These are phyloP conservation scores for Dalbergia oliveri DNA, from an alignment of 306 rosid genomes.

Conservation along the genomic window DNA sequence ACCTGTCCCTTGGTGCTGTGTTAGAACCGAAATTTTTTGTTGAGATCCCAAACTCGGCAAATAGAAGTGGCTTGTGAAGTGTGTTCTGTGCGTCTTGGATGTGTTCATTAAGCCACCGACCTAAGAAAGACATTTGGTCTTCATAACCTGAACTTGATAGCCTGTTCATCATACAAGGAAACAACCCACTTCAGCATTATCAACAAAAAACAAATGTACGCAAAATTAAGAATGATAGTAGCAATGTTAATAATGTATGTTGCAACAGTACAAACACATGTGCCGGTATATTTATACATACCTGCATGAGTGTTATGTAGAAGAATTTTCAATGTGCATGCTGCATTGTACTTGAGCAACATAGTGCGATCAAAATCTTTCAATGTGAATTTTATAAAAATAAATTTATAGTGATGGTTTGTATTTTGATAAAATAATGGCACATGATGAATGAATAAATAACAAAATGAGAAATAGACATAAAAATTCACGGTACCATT, in stretches of 20 bases:
- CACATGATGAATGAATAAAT: neutral
- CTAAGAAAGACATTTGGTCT: conserved; percentile 70
- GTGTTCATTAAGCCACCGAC: conserved; percentile 75
- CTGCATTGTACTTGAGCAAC: too few species aligned
- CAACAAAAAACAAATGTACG: neutral
- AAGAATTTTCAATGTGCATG: neutral
- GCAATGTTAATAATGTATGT: neutral
- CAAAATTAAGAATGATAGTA: neutral
- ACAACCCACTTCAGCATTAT: conserved; percentile 18
- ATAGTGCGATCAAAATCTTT: neutral
- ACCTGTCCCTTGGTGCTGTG: conserved; percentile 65
- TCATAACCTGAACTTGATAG: conserved; percentile 64
- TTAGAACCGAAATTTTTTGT: conserved; percentile 50
- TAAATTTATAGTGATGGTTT: neutral
- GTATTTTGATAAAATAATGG: neutral
- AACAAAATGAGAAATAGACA: neutral
- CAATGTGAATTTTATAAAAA: too few species aligned
- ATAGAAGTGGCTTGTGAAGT: conserved; percentile 81
- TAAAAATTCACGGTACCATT: conserved; percentile 58
- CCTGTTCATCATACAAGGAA: conserved; percentile 62
- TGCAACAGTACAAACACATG: neutral
- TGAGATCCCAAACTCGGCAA: conserved; percentile 91
- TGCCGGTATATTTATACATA: too few species aligned
- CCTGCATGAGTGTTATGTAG: neutral
- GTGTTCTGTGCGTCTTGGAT: conserved; percentile 83